Conservation (phyloP, 495 filamentous ascomycete species). For the Jackrogersella minutella region DNA sequence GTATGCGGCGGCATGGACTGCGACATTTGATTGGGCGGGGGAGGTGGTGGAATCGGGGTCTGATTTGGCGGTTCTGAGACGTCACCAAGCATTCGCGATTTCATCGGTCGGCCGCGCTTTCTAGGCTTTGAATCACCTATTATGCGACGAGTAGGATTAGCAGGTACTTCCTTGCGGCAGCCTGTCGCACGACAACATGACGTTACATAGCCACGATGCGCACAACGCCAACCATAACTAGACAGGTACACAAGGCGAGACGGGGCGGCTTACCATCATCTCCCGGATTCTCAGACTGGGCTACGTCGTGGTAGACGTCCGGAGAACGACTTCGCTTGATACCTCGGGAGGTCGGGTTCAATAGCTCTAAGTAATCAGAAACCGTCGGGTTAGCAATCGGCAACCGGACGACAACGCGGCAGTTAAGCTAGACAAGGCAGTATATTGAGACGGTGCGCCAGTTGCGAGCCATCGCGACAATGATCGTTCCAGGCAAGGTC, state of each 20-base stretch:
- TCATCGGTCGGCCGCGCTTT: conserved; percentile 89
- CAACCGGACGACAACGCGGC: conserved; percentile 34
- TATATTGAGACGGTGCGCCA: conserved; percentile 41
- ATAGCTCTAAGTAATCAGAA: conserved; percentile 48
- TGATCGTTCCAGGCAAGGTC: conserved; percentile 24
- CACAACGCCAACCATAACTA: conserved; percentile 43
- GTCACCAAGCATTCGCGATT: conserved; percentile 58
- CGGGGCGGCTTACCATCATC: conserved; percentile 81
- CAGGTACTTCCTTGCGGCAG: conserved; percentile 41
- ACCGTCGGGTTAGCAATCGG: conserved; percentile 35
- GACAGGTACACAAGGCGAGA: conserved; percentile 50
- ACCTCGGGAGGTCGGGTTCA: conserved; percentile 66
- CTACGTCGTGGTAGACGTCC: conserved; percentile 71
- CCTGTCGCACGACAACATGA: conserved; percentile 49
- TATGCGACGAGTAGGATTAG: conserved; percentile 49
- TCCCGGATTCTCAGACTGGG: conserved; percentile 65
- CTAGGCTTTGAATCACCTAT: conserved; percentile 68
- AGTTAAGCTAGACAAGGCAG: conserved; percentile 27
- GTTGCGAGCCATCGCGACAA: conserved; percentile 39
- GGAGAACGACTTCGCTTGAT: conserved; percentile 94
- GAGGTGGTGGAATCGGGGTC: conserved; percentile 58
- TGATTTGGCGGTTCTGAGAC: conserved; percentile 58
- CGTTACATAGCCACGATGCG: conserved; percentile 44
- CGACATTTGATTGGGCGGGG: conserved; percentile 45
- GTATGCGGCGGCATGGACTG: conserved; percentile 71